Evolutionary conservation across 257 asterid genomes (phyloP).

Genomic region (Penstemon eatonii): DNA sequence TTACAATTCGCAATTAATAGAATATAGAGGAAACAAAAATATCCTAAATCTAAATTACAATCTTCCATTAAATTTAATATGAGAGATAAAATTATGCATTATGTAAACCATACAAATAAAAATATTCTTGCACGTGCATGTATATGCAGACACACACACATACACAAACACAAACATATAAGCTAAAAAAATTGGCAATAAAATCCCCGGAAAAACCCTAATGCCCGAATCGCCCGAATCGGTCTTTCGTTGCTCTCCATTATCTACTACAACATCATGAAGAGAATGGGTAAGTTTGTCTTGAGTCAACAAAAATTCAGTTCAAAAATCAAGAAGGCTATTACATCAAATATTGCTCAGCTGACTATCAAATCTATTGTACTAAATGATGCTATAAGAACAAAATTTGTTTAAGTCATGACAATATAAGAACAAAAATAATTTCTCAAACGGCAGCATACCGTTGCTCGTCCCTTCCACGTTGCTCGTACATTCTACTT

Average conservation of each 20-base stretch:
- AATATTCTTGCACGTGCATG: neutral
- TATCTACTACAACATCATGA: slow-evolving; percentile 52
- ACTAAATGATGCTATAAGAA: no score
- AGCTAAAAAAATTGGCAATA: neutral
- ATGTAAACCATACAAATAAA: neutral
- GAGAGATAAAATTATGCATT: neutral
- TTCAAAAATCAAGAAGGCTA: no score
- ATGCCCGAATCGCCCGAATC: slow-evolving; percentile 62
- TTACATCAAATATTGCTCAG: no score
- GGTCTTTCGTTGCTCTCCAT: slow-evolving; percentile 78
- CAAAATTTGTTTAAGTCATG: no score
- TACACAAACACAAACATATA: slow-evolving; percentile 6
- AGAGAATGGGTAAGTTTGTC: slow-evolving; percentile 18
- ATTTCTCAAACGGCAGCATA: slow-evolving; percentile 25
- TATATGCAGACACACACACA: neutral
- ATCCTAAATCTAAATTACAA: slow-evolving; percentile 1
- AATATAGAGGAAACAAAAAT: no score
- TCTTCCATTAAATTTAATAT: neutral
- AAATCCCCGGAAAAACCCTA: slow-evolving; percentile 51
- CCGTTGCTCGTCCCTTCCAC: slow-evolving; percentile 50
- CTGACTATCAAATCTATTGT: no score
- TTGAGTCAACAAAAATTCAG: neutral
- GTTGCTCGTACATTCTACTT: slow-evolving; percentile 26
- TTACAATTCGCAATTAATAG: no score
- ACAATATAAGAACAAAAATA: neutral